Base-by-base conservation (phyloP, 2,329 filamentous ascomycete species). In the Pseudocercospora musae region DNA sequence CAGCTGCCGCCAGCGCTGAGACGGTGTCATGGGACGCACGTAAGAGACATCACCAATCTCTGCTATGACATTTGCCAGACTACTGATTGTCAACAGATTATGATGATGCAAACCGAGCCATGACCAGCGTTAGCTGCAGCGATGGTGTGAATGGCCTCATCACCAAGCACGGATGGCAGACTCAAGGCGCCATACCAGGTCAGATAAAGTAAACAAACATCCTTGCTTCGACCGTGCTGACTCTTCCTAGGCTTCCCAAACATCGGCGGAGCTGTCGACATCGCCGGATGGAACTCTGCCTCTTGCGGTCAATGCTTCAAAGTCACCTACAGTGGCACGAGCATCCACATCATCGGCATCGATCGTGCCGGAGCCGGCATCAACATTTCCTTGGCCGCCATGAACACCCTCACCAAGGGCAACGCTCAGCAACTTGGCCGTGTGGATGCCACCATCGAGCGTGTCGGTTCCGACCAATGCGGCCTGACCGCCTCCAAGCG, bases 131-230 rank as follows among this genome's bases (percentile, higher is more conserved):
- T 49, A 74, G 87, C 64, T 92, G 89, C 83, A 89, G 85, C 31
- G 85, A 91, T 72, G 89, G 89, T 59, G 52, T 65, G 64, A 88
- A 90, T 76, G 89, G 89, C 62, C 81, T 91, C 65, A 84, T 85
- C 66, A 86, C 83, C 69, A 82, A 80, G 70, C 85, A 85, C 77
- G 80, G 80, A 69, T 89, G 54, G 57, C 58, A 57, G n/a, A 69
- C 77, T 4, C 80, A 82, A 62, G 78, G 76, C 58, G 68, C 72
- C 8, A 70, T 84, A 31, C 78, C 81, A 13, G 44, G 44, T 48
- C 44, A 48, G 44, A 23, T 2, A 5, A 10, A n/a, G n/a, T n/a
- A n/a, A 1, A 13, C 13, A 11, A 25, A 2, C 1, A 4, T 11
- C 18, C 44, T 48, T 2, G 4, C 44, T 48, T 48, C 20, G 3